Percentiles rank a stretch among this genome's conserved stretches.
phyloP scores from a whole-genome alignment of 2,329 filamentous ascomycete species.

The Fusarium falciforme region DNA sequence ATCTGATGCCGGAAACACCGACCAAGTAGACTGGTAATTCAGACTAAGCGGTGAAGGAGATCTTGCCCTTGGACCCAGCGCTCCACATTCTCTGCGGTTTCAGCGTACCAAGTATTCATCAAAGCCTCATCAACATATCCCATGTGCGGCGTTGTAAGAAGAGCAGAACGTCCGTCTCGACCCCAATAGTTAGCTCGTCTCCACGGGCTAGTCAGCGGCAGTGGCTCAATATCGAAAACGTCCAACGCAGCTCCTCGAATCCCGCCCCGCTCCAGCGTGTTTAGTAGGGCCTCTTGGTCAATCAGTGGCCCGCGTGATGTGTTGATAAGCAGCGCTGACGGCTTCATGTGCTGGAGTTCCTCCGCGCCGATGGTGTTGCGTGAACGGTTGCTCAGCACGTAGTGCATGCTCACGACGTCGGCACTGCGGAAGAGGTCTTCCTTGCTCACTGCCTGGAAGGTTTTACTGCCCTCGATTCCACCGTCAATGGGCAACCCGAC shows the following conservation, averaged over 20 bases:
- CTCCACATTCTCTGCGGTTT: constrained; percentile 9
- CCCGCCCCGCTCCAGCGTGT: background rate
- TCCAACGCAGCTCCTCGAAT: background rate
- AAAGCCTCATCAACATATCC: constrained; percentile 3
- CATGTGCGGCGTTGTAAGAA: constrained; percentile 3
- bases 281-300: background rate
- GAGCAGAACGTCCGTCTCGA: background rate
- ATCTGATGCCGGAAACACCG: background rate
- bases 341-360: background rate
- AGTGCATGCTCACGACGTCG: constrained; percentile 8
- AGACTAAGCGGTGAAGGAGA: background rate
- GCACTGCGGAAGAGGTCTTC: constrained; percentile 1
- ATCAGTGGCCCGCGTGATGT: constrained; percentile 1
- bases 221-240: background rate
- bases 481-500: background rate
- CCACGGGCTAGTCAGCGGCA: background rate
- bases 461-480: background rate
- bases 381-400: constrained; percentile 1
- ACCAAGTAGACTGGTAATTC: background rate
- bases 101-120: constrained; percentile 6
- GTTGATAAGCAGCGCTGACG: constrained; percentile 1
- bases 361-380: background rate
- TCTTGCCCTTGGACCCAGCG: constrained; percentile 1
- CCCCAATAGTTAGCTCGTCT: background rate
- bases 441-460: constrained; percentile 4